Percentiles rank a stretch among this genome's conserved stretches.
These are phyloP conservation scores for Hypoxylon crocopeplum DNA, from an alignment of 495 filamentous ascomycete genomes.

Conservation along the genomic window DNA sequence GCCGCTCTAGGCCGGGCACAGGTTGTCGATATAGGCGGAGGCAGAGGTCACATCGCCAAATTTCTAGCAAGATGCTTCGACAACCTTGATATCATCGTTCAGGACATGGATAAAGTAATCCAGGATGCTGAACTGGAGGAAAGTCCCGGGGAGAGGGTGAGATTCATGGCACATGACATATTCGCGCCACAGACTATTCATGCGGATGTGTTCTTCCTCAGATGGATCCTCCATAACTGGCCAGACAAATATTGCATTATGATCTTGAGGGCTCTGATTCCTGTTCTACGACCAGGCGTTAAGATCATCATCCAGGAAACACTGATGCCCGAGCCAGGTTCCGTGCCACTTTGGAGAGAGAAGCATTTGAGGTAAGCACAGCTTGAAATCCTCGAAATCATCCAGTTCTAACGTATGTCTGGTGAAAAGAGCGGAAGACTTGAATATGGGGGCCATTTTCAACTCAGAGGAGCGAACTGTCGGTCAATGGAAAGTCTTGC, in stretches of 20 bases:
- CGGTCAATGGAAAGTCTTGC: background rate
- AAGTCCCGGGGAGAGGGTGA: slow-evolving; percentile 40
- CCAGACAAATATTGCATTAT: slow-evolving; percentile 42
- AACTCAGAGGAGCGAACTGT: background rate
- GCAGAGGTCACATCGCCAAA: slow-evolving; percentile 44
- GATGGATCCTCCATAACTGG: slow-evolving; percentile 58
- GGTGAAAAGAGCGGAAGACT: background rate
- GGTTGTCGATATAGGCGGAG: slow-evolving; percentile 55
- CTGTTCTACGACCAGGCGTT: slow-evolving; percentile 43
- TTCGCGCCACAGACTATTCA: slow-evolving; percentile 50
- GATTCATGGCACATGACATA: slow-evolving; percentile 51
- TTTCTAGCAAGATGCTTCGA: slow-evolving; percentile 44
- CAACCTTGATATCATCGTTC: slow-evolving; percentile 47
- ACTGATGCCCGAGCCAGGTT: background rate
- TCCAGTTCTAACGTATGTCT: background rate
- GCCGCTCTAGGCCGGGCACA: slow-evolving; percentile 25
- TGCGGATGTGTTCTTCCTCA: slow-evolving; percentile 60
- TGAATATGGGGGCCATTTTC: background rate
- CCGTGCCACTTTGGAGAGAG: background rate
- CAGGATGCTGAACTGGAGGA: slow-evolving; percentile 33
- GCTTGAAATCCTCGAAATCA: background rate
- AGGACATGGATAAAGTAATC: slow-evolving; percentile 46
- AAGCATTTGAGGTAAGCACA: too few species aligned
- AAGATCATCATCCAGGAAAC: slow-evolving; percentile 50
- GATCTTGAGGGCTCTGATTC: slow-evolving; percentile 48